Base-by-base conservation (phyloP, 495 filamentous ascomycete species). In the Penicillium malachiteum region DNA sequence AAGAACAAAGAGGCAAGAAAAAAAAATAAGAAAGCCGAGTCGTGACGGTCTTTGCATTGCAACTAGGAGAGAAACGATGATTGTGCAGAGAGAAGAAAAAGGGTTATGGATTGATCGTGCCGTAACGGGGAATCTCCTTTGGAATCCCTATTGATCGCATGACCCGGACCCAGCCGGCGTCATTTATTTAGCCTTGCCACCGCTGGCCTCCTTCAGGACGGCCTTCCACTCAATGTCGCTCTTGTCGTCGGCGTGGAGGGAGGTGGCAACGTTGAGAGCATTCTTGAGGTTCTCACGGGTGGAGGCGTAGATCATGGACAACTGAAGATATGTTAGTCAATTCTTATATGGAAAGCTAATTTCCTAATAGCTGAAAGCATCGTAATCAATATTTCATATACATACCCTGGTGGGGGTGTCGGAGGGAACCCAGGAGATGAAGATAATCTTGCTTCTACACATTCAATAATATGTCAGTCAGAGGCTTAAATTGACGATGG, bases 281-380 rank as follows among this genome's bases (percentile, higher is more conserved):
- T 87, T 88, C 81, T 95, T 96, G 62, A 98, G 80, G 54, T 84
- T 84, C 64, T 96, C 91, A 73, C 95, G 95, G 68, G 93, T 97
- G 50, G 91, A 90, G 68, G 93, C 90, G 85, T 97, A 97, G 63
- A 96, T 83, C 95, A 97, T 97, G 76, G 91, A 74, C 71, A 65
- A 74, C 75, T 78, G 41, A 0, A 46, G 4, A 16, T 7, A 37
- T 12, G 17, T 54, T 54, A 54, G 49, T 16, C 3, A 38, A 35
- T 39, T 26, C 21, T 26, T 26, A 26, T 4, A 26, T 26, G 21
- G 21, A 1, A 26, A 26, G 4, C 21, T 26, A 1, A 26, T 26
- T 26, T 26, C 21, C 1, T 4, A 26, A 26, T 26, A 4, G 21
- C 21, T 26, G 21, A 26, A 26, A 26, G 21, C 21, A 26, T 26